Evolutionary conservation across 345 rosid species (phyloP).

Genomic region (Erysimum cheiranthoides): DNA sequence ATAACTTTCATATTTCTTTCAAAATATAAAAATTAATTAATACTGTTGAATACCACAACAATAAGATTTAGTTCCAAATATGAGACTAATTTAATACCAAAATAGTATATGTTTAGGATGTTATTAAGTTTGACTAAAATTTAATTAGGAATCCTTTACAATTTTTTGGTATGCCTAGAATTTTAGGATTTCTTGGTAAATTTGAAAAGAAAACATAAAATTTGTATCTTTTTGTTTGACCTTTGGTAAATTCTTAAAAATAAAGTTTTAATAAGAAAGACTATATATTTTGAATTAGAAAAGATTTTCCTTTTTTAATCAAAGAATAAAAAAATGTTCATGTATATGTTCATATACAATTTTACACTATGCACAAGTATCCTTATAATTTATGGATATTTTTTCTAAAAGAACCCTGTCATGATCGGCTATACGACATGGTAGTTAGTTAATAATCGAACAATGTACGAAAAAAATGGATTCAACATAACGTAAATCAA

Average conservation of each 20-base stretch:
- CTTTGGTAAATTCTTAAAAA: not conserved
- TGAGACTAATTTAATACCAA: not conserved
- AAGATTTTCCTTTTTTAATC: not conserved
- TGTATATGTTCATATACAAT: not conserved
- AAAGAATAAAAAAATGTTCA: not conserved
- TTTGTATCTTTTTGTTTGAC: not conserved
- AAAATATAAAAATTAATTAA: not conserved
- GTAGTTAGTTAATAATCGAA: conserved; percentile 4
- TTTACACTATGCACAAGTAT: not conserved
- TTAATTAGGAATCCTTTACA: not conserved
- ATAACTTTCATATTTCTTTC: not conserved
- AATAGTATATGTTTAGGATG: not conserved
- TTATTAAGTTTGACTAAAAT: not conserved
- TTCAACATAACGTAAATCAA: not conserved
- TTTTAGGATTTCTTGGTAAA: not conserved
- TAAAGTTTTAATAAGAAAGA: not conserved
- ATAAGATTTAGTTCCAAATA: not conserved
- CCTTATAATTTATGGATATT: not conserved
- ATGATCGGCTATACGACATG: not conserved
- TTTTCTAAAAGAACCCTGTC: not conserved
- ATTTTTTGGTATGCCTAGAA: not conserved
- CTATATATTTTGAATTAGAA: not conserved
- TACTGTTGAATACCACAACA: not conserved
- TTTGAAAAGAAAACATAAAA: not conserved
- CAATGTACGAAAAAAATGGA: not conserved